Evolutionary conservation across 441 rosid species (phyloP).

Genomic region (Croton laevigatus): DNA sequence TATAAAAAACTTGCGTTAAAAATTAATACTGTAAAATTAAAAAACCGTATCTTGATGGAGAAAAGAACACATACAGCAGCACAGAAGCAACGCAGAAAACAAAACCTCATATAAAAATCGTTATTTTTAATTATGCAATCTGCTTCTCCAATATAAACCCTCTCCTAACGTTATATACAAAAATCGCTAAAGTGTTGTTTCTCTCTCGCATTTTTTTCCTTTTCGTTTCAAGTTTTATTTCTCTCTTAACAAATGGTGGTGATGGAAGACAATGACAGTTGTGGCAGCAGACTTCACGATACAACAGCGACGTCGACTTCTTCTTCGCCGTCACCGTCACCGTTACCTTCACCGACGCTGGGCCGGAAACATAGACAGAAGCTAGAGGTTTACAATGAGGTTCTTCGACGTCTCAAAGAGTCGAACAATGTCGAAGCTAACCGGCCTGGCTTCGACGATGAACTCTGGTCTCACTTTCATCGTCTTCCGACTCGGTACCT

Average conservation of each 20-base stretch:
- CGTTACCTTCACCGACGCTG: slow-evolving; percentile 34
- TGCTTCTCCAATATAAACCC: not conserved
- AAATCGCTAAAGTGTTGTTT: not conserved
- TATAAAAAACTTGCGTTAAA: too few species aligned
- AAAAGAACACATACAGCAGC: too few species aligned
- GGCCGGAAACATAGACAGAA: slow-evolving; percentile 66
- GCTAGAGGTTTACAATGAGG: slow-evolving; percentile 74
- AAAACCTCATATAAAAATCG: not conserved
- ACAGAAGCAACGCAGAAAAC: too few species aligned
- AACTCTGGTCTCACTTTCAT: slow-evolving; percentile 92
- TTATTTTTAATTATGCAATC: not conserved
- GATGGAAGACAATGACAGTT: slow-evolving; percentile 81
- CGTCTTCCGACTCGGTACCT: slow-evolving; percentile 87
- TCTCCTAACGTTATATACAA: not conserved
- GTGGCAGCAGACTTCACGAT: slow-evolving; percentile 64
- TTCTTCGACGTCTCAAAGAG: slow-evolving; percentile 70
- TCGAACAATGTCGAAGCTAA: slow-evolving; percentile 60
- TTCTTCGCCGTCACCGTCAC: slow-evolving; percentile 23
- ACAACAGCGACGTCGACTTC: slow-evolving; percentile 22
- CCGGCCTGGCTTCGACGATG: slow-evolving; percentile 69
- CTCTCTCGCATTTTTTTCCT: not conserved
- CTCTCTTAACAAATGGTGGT: slow-evolving; percentile 8
- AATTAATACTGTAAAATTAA: too few species aligned
- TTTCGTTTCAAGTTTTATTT: not conserved
- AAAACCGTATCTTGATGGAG: too few species aligned